These are phyloP conservation scores for Houttuynia cordata DNA, from an alignment of 164 flowering plant species.

Conservation along the genomic window DNA sequence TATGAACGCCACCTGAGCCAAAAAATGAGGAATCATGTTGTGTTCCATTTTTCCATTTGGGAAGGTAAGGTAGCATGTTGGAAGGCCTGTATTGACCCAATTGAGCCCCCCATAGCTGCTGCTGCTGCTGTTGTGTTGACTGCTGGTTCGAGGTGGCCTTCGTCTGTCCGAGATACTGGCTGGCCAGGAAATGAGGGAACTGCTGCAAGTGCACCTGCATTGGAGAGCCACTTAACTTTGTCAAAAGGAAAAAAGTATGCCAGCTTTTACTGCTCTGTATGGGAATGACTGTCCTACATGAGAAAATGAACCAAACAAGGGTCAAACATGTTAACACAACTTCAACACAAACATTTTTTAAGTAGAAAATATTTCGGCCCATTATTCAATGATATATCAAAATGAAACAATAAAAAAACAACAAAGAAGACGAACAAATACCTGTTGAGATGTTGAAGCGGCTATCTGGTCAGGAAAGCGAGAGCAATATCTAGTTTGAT, in stretches of 20 bases:
- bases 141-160: conserved; percentile 5
- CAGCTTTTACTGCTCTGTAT: no score
- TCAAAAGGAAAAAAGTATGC: conserved; percentile 1
- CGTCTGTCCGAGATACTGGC: neutral
- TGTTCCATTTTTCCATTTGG: conserved; percentile 33
- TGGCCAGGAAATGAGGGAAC: no score
- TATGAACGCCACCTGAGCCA: conserved; percentile 16
- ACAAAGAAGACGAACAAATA: no score
- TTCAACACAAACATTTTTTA: no score
- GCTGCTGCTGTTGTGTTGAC: conserved; percentile 10
- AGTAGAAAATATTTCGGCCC: no score
- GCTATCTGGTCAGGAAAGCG: conserved; percentile 21
- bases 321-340: no score
- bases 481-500: conserved; percentile 20
- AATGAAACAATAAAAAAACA: no score
- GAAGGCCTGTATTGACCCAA: conserved; percentile 24
- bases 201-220: neutral
- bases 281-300: no score
- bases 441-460: conserved; percentile 38
- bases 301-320: no score
- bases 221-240: neutral
- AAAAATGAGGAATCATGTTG: conserved; percentile 14
- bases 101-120: conserved; percentile 34
- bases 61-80: conserved; percentile 13
- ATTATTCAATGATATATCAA: no score